Base-by-base conservation (phyloP, 495 filamentous ascomycete species). In the Apodospora peruviana region DNA sequence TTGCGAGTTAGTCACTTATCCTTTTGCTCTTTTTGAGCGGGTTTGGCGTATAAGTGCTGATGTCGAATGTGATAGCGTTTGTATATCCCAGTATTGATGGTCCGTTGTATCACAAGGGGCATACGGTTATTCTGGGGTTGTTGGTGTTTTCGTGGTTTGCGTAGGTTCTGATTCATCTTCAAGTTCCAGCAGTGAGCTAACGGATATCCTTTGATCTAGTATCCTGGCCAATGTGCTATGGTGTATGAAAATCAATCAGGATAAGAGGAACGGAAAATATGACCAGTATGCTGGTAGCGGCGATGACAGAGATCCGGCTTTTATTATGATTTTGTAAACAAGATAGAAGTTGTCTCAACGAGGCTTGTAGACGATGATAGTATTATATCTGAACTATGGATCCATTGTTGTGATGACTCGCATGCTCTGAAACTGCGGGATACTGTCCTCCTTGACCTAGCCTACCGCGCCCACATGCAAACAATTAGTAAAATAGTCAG, bases 301-400 rank as follows among this genome's bases (percentile, higher is more conserved):
- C 2, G 84, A 87, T 56, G 84, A 87, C 50, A 74, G 84, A 36
- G 80, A 87, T 47, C 84, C 84, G 1, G 64, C 69, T 3, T 87
- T 87, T 53, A 78, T 68, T 56, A 70, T 85, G 66, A 68, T 87
- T 25, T 55, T 86, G 41, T 86, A 65, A 40, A n/a, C n/a, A n/a
- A n/a, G n/a, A n/a, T n/a, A n/a, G n/a, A n/a, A n/a, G n/a, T n/a
- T n/a, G n/a, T n/a, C n/a, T n/a, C n/a, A n/a, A n/a, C n/a, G n/a
- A n/a, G n/a, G n/a, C n/a, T n/a, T n/a, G n/a, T n/a, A n/a, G n/a
- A n/a, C n/a, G n/a, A n/a, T n/a, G n/a, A n/a, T n/a, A n/a, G n/a
- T n/a, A n/a, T n/a, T n/a, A n/a, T n/a, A n/a, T n/a, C n/a, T n/a
- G n/a, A n/a, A n/a, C n/a, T n/a, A n/a, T n/a, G n/a, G n/a, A n/a